Conservation (phyloP, 1,284 basidiomycete genomes). For the Laetiporus sulphureus region DNA sequence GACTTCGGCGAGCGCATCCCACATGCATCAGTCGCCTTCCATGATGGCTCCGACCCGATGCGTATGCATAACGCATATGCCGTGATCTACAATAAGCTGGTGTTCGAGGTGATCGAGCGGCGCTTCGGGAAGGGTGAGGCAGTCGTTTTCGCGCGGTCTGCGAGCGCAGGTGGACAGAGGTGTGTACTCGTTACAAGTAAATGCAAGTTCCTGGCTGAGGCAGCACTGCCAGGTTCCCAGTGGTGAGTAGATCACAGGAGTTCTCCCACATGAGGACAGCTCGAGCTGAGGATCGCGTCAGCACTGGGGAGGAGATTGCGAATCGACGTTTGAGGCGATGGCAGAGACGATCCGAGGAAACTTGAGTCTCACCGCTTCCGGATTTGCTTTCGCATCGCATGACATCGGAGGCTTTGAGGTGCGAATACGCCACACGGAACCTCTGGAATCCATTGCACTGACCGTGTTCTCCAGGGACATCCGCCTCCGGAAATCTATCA, state of each 20-base stretch:
- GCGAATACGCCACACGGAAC: not conserved
- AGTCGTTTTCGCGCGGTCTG: constrained; percentile 62
- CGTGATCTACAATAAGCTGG: constrained; percentile 62
- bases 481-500: constrained; percentile 67
- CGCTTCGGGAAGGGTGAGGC: constrained; percentile 61
- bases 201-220: not conserved
- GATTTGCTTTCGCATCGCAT: constrained; percentile 67
- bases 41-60: constrained; percentile 67
- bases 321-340: constrained; percentile 76
- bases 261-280: not conserved
- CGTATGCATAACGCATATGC: constrained; percentile 63
- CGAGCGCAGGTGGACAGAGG: constrained; percentile 64
- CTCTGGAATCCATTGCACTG: too few relatives aligned
- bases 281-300: constrained; percentile 13
- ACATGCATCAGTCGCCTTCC: constrained; percentile 52
- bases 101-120: constrained; percentile 54
- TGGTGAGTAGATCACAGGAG: constrained; percentile 5
- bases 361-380: constrained; percentile 58
- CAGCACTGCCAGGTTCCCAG: constrained; percentile 9
- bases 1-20: constrained; percentile 71
- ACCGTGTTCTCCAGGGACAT: constrained; percentile 38
- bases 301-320: constrained; percentile 77
- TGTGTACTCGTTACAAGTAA: constrained; percentile 16
- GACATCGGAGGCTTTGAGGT: constrained; percentile 74
- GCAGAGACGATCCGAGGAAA: constrained; percentile 65